Evolutionary conservation across 345 rosid genomes (phyloP), one percentile per base, ranked within the genome.

Genomic region (Raphanus raphanistrum): DNA sequence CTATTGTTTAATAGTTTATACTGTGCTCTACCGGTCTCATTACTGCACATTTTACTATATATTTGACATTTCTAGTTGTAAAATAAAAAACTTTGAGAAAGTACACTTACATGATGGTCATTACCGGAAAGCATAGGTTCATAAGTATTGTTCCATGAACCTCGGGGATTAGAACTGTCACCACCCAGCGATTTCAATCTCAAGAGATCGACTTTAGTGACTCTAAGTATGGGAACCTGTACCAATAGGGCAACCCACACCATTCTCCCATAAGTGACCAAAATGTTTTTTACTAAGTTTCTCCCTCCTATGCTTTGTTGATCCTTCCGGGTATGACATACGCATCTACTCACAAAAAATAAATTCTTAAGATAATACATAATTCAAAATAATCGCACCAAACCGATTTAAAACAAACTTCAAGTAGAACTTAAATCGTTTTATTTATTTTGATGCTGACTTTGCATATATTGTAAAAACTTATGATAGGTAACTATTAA

Each of bases 191-290:
- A 59, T 9, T 60, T 60, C 16, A 41, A 1, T 41, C 11, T 60
- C 9, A 63, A 48, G 3, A 63, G 1, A 63, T 50, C 70, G 0
- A 48, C 2, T 73, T 48, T 63, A 13, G 69, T 73, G 50, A 63
- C 26, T 63, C 35, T 15, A 3, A 15, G 50, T 63, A 63, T 45
- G 21, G 70, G 62, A 2, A 73, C 76, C 76, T 0, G 76, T 73
- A 4, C 68, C 68, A 6, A 45, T 31, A 15, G 76, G 55, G 8
- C 55, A 48, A 5, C 55, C 55, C 7, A 48, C 21, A 48, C 55
- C 55, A n/a, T 48, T 48, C 27, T 71, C n/a, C 75, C 75, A 71
- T 5, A 71, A 28, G 6, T 71, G 29, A 15, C 75, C 43, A 72
- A 72, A 60, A 3, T 11, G 45, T n/a, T 28, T 41, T 36, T 41